These are phyloP conservation scores for Lentinula lateritia DNA, from an alignment of 768 basidiomycete genomes.

Conservation along the genomic window DNA sequence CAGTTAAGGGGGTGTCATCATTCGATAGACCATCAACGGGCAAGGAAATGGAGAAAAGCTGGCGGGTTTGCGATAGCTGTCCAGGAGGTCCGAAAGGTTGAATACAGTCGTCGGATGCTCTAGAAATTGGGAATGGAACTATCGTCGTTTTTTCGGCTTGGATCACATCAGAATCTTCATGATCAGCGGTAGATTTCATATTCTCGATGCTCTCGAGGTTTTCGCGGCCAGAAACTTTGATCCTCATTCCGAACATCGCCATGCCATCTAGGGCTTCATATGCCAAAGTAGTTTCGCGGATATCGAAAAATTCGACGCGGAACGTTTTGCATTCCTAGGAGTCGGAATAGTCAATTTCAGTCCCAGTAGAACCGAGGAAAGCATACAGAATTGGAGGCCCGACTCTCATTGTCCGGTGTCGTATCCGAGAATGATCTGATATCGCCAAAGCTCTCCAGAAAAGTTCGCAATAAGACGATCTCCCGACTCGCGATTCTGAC, in stretches of 20 bases:
- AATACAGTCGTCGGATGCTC: conserved; percentile 4
- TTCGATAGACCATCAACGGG: conserved; percentile 12
- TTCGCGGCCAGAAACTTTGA: conserved; percentile 37
- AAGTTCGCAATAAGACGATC: conserved; percentile 19
- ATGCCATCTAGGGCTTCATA: conserved; percentile 43
- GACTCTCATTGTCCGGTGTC: conserved; percentile 12
- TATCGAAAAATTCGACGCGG: conserved; percentile 64
- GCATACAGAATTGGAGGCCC: conserved; percentile 16
- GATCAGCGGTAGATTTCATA: not conserved
- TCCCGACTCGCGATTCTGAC: conserved; percentile 1
- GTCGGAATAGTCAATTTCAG: not conserved
- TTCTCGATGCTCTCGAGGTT: not conserved
- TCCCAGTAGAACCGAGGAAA: not conserved
- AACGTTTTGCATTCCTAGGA: conserved; percentile 31
- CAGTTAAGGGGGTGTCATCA: not conserved
- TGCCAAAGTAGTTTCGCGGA: conserved; percentile 50
- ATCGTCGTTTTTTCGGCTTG: conserved; percentile 4
- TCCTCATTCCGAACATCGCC: conserved; percentile 44
- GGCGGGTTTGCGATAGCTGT: conserved; percentile 28
- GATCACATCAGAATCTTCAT: not conserved
- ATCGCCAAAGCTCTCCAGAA: conserved; percentile 30
- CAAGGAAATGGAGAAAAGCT: conserved; percentile 16
- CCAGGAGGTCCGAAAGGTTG: conserved; percentile 18
- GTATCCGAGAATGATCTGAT: conserved; percentile 22
- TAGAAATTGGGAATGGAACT: conserved; percentile 14